These are phyloP conservation scores for Achaetomiella virescens DNA, from an alignment of 495 filamentous ascomycete species.

Conservation along the genomic window DNA sequence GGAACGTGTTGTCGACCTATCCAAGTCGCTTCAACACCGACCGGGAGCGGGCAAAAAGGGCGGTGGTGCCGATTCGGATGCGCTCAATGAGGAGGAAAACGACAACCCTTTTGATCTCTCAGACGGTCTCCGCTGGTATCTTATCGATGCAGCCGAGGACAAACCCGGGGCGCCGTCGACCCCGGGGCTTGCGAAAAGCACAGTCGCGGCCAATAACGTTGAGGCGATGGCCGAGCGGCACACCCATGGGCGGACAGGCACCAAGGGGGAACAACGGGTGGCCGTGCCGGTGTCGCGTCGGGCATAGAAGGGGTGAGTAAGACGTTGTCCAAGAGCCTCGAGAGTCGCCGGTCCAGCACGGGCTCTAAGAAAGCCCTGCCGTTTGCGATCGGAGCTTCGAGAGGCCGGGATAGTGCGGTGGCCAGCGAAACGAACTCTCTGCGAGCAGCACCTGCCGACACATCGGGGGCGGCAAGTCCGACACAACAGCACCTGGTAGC, in stretches of 20 bases:
- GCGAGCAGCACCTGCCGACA: conserved; percentile 33
- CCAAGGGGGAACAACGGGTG: conserved; percentile 43
- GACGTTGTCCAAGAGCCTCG: conserved; percentile 77
- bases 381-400: conserved; percentile 36
- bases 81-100: conserved; percentile 59
- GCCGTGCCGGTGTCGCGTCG: conserved; percentile 31
- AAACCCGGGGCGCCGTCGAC: conserved; percentile 91
- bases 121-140: conserved; percentile 92
- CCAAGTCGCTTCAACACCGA: conserved; percentile 51
- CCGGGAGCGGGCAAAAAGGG: conserved; percentile 4
- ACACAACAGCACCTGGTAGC: conserved; percentile 21
- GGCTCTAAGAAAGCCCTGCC: conserved; percentile 63
- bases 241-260: conserved; percentile 45
- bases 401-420: conserved; percentile 37
- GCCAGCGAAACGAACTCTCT: conserved; percentile 48
- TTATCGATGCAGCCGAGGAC: conserved; percentile 88
- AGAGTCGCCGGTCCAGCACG: conserved; percentile 82
- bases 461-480: conserved; percentile 33
- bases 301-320: conserved; percentile 65
- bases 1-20: conserved; percentile 88
- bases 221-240: conserved; percentile 61
- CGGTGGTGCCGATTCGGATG: conserved; percentile 32
- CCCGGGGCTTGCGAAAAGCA: conserved; percentile 80
- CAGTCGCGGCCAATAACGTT: conserved; percentile 81
- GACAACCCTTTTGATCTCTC: conserved; percentile 98